Evolutionary conservation across 805 yeast genomes (phyloP).

Genomic region (Sugiyamaella valdiviana): DNA sequence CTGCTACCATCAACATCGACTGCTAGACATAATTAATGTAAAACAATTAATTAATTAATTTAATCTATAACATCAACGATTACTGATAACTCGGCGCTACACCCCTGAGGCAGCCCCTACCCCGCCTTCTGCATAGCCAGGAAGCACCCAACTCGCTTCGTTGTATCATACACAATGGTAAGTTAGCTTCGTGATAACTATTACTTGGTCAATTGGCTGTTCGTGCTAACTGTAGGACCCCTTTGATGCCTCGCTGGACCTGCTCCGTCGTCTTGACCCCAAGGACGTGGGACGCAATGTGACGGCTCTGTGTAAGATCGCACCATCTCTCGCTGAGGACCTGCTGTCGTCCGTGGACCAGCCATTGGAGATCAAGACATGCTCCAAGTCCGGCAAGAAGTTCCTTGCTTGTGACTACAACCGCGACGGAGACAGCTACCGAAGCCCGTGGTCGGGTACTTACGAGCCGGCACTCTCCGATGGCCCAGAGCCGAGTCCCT

Average conservation of each 20-base stretch:
- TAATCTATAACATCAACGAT: no score
- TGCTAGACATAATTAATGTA: neutral
- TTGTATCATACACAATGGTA: neutral
- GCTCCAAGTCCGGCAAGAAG: conserved; percentile 52
- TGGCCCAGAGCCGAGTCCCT: conserved; percentile 66
- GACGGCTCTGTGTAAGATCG: conserved; percentile 42
- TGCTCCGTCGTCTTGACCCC: conserved; percentile 71
- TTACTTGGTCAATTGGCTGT: neutral
- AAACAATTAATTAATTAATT: neutral
- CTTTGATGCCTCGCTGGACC: conserved; percentile 72
- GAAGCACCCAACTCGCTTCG: neutral
- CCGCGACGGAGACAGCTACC: conserved; percentile 85
- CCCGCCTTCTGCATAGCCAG: neutral
- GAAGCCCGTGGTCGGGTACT: conserved; percentile 86
- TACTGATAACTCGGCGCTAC: no score
- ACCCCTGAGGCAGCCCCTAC: neutral
- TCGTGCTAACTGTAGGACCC: conserved; percentile 33
- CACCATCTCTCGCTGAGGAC: conserved; percentile 78
- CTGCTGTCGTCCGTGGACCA: conserved; percentile 80
- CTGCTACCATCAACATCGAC: neutral
- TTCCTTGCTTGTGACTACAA: conserved; percentile 89
- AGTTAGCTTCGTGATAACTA: neutral
- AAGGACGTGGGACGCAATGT: conserved; percentile 45
- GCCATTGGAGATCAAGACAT: conserved; percentile 55
- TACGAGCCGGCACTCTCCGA: conserved; percentile 54